Evolutionary conservation across 2,329 filamentous ascomycete species (phyloP), one percentile per base, ranked within the genome.

Genomic region (Colletotrichum simmondsii): DNA sequence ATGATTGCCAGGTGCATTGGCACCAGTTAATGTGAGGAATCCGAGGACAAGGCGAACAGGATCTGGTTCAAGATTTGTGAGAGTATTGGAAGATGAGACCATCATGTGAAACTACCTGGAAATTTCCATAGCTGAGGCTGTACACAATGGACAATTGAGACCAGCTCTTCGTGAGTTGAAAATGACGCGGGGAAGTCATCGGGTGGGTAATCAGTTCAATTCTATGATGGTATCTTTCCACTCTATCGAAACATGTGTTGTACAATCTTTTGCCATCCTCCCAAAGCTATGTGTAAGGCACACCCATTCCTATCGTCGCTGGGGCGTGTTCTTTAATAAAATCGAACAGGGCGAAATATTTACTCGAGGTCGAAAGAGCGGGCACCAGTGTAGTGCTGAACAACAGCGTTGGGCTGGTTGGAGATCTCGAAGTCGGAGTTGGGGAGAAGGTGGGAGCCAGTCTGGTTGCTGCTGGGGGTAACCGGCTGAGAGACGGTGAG

Each of bases 351-450:
- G 12, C 16, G 14, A 42, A 8, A 10, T 1, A 12, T 49, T 70
- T 70, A 72, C 66, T 70, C 66, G 49, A 72, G 70, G 46, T 72
- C 52, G 60, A 72, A 72, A 4, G n/a, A 19, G 19, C 5, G 53
- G 8, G 80, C 65, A 65, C 80, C 80, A 24, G 63, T 76, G 76
- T 82, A 82, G 61, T 8, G 63, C 78, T 82, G 72, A 53, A 79
- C 77, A 56, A 65, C 64, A 30, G 76, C 79, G 67, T 80, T 80
- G 66, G 76, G 76, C 73, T 78, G 37, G 67, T 75, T 56, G 58
- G 73, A 66, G 42, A 67, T 70, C 22, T 22, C 60, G 26, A 81
- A 75, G 53, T 80, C 72, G 75, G 66, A 59, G 74, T 73, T 76
- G 64, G 76, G 73, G 59, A 82, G 77, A 2, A 76, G 65, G 77